Conservation (phyloP, 495 filamentous ascomycete genomes). For the Cercophora samala region DNA sequence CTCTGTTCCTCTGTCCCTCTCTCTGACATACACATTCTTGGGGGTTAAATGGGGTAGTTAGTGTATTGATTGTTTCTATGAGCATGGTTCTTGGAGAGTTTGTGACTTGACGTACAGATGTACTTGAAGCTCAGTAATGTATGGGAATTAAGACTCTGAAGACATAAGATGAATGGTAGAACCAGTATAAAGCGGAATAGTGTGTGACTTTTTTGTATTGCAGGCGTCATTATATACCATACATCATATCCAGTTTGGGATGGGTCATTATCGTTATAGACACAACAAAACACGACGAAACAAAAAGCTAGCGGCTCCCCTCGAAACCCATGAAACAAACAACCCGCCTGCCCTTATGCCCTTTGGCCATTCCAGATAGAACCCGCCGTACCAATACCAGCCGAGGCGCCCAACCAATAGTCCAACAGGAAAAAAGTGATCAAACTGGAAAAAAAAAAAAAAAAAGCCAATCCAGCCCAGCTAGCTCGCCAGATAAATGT, state of each 20-base stretch:
- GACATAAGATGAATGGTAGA: too few relatives aligned
- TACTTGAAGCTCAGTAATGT: too few relatives aligned
- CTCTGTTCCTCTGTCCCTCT: slow-evolving; percentile 14
- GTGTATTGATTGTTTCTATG: background rate
- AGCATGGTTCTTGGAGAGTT: too few relatives aligned
- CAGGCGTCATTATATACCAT: background rate
- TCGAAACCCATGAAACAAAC: background rate
- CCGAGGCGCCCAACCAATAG: too few relatives aligned
- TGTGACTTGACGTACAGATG: too few relatives aligned
- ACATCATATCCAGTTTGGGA: background rate
- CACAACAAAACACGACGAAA: too few relatives aligned
- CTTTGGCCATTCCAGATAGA: background rate
- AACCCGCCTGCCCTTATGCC: background rate
- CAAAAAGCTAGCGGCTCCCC: too few relatives aligned
- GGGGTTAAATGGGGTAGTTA: background rate
- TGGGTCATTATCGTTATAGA: background rate
- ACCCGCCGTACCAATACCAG: background rate
- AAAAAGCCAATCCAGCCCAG: background rate
- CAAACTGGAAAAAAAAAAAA: background rate
- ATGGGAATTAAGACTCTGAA: too few relatives aligned
- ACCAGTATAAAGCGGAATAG: background rate
- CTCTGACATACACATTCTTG: background rate
- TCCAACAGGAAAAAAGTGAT: background rate
- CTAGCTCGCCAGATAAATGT: background rate
- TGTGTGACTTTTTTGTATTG: background rate